Evolutionary conservation across 2,329 filamentous ascomycete species (phyloP), one percentile per base, ranked within the genome.

Genomic region (Fusarium musae): DNA sequence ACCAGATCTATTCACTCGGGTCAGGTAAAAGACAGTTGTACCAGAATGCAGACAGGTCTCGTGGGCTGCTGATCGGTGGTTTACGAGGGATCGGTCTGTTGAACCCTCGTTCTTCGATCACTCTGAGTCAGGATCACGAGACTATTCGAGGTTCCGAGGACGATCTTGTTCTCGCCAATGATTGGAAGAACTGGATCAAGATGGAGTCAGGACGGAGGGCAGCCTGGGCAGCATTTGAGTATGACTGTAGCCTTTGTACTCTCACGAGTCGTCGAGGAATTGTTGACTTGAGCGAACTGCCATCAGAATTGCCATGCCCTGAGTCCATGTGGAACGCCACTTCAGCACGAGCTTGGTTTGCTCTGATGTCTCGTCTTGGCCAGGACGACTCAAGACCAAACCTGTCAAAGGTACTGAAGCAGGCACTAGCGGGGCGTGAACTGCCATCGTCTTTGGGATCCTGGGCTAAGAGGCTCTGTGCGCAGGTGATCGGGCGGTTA

Each of bases 201-300:
- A 30, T 34, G 3, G 59, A 62, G 11, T 58, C 59, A 6, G 52
- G 59, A 0, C 23, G 52, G 1, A 6, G 59, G 1, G 52, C 59
- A 32, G 26, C 59, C 2, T 62, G 59, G 59, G 59, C 59, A 13
- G 59, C 59, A 10, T 62, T 62, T 2, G 59, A 62, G 9, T 62
- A 62, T 4, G 50, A 62, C 21, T 62, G 59, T 4, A 62, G 59
- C 9, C 59, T 62, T 1, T 62, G 59, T 16, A 62, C 59, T 2
- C 59, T 62, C 39, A 62, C 59, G 9, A 62, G 59, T 37, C 59
- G 59, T 1, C 59, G 59, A 17, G 50, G 59, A 5, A 56, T 62
- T 1, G 59, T 62, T 16, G 59, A 62, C 17, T 17, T 62, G 21
- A 62, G 39, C 21, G 59, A 62, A 5, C 59, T 62, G 0, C 59